Base-by-base conservation (phyloP, 2,329 filamentous ascomycete species). In the Scedosporium apiospermum region DNA sequence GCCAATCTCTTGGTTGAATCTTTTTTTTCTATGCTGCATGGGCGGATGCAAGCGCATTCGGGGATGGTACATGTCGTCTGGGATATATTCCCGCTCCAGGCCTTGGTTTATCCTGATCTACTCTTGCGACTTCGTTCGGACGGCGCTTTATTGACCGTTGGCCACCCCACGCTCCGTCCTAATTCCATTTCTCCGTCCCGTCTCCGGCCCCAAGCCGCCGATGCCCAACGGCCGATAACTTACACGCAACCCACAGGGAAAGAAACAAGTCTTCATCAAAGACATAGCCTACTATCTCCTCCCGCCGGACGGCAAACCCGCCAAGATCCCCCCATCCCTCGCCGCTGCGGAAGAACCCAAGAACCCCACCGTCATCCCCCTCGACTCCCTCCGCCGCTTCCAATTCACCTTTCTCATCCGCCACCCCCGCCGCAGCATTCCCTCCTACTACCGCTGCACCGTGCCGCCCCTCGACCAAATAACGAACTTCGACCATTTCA, bases 341-440 rank as follows among this genome's bases (percentile, higher is more conserved):
- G 83, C 88, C 64, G 84, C 84, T 67, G 85, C 69, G 61, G 65
- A 75, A 3, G 88, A 93, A 75, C 78, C 82, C 2, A 81, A 81
- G 63, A 98, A 98, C 75, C 93, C 93, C 1, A 96, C 92, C 1
- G 88, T 96, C 27, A 77, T 98, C 60, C 95, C 95, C 2, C 76
- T 84, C 30, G 84, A 86, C 34, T 78, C 91, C 64, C 80, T 98
- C 63, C 83, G 86, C 70, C 81, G 86, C 67, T 98, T 96, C 77
- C 92, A 97, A 75, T 98, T 93, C 78, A 91, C 93, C 23, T 98
- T 99, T 77, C 83, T 98, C 66, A 98, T 99, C 79, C 93, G 95
- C 63, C 92, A 98, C 74, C 95, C 95, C n/a, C 87, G 91, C 69
- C 87, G 86, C 72, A 89, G 90, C 69, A 93, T 98, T 67, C 95